A percentile compares a stretch with the other conserved stretches of the same genome.
These are phyloP conservation scores for Sporisorium exsertum DNA, from an alignment of 1,284 basidiomycete species.

Conservation along the genomic window DNA sequence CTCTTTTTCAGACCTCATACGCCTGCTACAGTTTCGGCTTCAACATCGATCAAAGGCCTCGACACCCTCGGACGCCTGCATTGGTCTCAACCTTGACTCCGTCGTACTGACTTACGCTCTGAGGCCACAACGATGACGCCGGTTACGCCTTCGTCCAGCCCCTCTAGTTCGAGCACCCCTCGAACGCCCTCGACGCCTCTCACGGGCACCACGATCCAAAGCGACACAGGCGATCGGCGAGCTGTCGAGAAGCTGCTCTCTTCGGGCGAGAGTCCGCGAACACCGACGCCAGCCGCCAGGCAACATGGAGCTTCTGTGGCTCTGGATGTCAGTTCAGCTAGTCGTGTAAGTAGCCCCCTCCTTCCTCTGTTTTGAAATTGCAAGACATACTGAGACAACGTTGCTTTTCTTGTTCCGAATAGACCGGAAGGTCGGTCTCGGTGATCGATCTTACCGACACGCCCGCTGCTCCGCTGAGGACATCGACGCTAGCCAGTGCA, in stretches of 20 bases:
- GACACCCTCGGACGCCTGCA: too few species aligned
- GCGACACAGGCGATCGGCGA: not conserved
- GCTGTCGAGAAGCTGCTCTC: not conserved
- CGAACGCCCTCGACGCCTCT: not conserved
- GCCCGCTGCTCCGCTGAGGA: not conserved
- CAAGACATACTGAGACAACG: not conserved
- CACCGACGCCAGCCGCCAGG: not conserved
- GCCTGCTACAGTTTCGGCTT: too few species aligned
- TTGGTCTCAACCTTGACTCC: too few species aligned
- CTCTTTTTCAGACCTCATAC: too few species aligned
- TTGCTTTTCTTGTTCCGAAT: not conserved
- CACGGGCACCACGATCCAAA: not conserved
- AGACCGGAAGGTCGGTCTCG: not conserved
- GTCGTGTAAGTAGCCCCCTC: not conserved
- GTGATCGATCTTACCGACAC: conserved; percentile 5
- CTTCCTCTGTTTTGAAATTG: not conserved
- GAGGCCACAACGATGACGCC: not conserved
- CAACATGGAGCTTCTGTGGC: too few species aligned
- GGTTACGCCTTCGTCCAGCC: not conserved
- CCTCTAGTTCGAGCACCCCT: not conserved
- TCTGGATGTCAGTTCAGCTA: too few species aligned
- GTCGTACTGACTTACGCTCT: too few species aligned
- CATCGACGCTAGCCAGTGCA: not conserved
- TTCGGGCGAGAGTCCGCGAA: not conserved
- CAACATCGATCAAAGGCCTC: too few species aligned